A percentile compares a stretch with the other conserved stretches of the same genome.
phyloP scores from a whole-genome alignment of 2,329 filamentous ascomycete species.

The Mycosphaerella arachidis region DNA sequence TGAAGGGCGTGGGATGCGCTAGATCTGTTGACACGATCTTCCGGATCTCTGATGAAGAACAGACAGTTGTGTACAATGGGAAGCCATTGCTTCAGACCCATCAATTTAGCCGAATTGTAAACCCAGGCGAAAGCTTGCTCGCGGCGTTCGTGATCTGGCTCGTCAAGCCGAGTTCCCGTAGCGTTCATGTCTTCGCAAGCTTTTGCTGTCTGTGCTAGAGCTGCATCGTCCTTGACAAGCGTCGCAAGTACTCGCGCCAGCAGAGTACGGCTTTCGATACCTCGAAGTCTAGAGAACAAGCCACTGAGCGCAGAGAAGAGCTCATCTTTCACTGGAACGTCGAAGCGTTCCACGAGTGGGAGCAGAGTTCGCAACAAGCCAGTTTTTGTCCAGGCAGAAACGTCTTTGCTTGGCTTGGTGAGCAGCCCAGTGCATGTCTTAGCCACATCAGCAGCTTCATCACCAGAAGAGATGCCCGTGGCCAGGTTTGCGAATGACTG shows the following conservation, averaged over 20 bases:
- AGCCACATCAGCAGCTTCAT: slow-evolving; percentile 71
- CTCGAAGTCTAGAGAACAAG: slow-evolving; percentile 86
- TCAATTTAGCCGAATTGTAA: slow-evolving; percentile 57
- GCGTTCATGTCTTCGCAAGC: slow-evolving; percentile 80
- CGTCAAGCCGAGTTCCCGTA: slow-evolving; percentile 68
- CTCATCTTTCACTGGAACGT: slow-evolving; percentile 36
- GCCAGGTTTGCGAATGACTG: slow-evolving; percentile 73
- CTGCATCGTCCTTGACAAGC: slow-evolving; percentile 61
- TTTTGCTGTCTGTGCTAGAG: slow-evolving; percentile 58
- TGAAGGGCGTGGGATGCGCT: slow-evolving; percentile 80
- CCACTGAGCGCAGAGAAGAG: slow-evolving; percentile 73
- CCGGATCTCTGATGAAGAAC: slow-evolving; percentile 77
- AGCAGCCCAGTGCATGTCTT: slow-evolving; percentile 76
- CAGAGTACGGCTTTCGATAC: slow-evolving; percentile 68
- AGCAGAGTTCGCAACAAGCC: slow-evolving; percentile 75
- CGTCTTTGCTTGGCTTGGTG: slow-evolving; percentile 75
- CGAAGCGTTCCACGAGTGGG: slow-evolving; percentile 52
- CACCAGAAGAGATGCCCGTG: slow-evolving; percentile 61
- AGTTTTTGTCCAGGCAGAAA: slow-evolving; percentile 78
- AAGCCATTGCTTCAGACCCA: slow-evolving; percentile 73
- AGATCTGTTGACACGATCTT: slow-evolving; percentile 79
- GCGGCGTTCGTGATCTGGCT: slow-evolving; percentile 82
- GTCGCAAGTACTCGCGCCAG: slow-evolving; percentile 69
- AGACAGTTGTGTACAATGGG: slow-evolving; percentile 85
- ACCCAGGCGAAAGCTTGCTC: slow-evolving; percentile 71